phyloP scores from a whole-genome alignment of 2,329 filamentous ascomycete species.

The Thermoascus crustaceus region DNA sequence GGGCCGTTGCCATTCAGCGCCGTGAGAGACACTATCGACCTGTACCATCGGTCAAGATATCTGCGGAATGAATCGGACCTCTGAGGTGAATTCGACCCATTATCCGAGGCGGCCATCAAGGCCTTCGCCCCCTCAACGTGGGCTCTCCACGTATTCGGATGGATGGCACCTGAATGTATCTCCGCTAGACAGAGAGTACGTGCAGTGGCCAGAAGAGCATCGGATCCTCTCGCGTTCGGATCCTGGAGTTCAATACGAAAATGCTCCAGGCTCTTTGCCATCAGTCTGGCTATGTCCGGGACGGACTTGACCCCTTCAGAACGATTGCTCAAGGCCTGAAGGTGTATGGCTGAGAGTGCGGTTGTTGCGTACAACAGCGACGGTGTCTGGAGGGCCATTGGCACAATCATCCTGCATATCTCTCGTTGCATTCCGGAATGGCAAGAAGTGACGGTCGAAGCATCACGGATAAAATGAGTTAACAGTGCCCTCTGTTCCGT shows the following conservation, averaged over 20 bases:
- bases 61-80: conserved; percentile 25
- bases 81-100: conserved; percentile 12
- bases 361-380: conserved; percentile 37
- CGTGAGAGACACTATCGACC: conserved; percentile 35
- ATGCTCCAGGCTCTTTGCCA: conserved; percentile 34
- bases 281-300: conserved; percentile 30
- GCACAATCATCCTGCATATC: conserved; percentile 36
- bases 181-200: conserved; percentile 37
- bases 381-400: conserved; percentile 36
- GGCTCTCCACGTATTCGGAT: conserved; percentile 35
- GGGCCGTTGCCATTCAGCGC: conserved; percentile 32
- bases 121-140: conserved; percentile 37
- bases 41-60: conserved; percentile 34
- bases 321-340: conserved; percentile 28
- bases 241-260: conserved; percentile 33
- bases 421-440: conserved; percentile 34
- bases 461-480: conserved; percentile 36
- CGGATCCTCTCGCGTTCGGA: conserved; percentile 21
- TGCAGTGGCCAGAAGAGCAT: conserved; percentile 34
- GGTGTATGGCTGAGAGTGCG: conserved; percentile 36
- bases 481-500: conserved; percentile 28
- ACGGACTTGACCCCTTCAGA: conserved; percentile 30
- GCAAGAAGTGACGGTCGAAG: conserved; percentile 34
- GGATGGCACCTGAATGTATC: conserved; percentile 34
- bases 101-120: conserved; percentile 23